These are phyloP conservation scores for Fusarium odoratissimum DNA, from an alignment of 2,329 filamentous ascomycete species.

Conservation along the genomic window DNA sequence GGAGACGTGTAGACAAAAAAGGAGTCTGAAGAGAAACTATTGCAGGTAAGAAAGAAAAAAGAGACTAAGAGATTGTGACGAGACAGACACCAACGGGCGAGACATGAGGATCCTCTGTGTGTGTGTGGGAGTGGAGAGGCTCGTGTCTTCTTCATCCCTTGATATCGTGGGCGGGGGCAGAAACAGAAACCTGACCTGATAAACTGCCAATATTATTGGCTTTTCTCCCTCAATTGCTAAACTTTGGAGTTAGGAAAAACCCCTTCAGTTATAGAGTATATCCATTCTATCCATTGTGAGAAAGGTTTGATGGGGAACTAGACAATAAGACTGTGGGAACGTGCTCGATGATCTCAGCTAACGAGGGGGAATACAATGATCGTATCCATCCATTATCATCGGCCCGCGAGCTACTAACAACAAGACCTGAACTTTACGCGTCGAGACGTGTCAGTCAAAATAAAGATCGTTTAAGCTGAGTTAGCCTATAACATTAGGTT, in stretches of 20 bases:
- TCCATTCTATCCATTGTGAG: constrained; percentile 20
- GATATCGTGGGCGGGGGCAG: constrained; percentile 14
- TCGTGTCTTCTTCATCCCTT: constrained; percentile 29
- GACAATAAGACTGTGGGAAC: constrained; percentile 33
- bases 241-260: not conserved
- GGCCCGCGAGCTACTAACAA: constrained; percentile 19
- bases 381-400: constrained; percentile 23
- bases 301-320: not conserved
- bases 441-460: constrained; percentile 23
- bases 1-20: constrained; percentile 5
- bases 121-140: not conserved
- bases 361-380: constrained; percentile 23
- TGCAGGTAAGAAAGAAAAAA: not conserved
- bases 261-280: constrained; percentile 17
- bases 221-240: constrained; percentile 28
- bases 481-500: not conserved
- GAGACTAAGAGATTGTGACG: constrained; percentile 25
- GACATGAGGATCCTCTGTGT: constrained; percentile 21
- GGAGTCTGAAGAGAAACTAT: constrained; percentile 23
- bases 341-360: not conserved
- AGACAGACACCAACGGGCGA: constrained; percentile 31
- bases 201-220: constrained; percentile 39
- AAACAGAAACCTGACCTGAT: constrained; percentile 20
- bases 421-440: constrained; percentile 15
- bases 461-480: not conserved